A percentile compares a stretch with the other conserved stretches of the same genome.
phyloP scores from a whole-genome alignment of 228 moss, liverwort and hornwort genomes.

The Sphagnum fallax region DNA sequence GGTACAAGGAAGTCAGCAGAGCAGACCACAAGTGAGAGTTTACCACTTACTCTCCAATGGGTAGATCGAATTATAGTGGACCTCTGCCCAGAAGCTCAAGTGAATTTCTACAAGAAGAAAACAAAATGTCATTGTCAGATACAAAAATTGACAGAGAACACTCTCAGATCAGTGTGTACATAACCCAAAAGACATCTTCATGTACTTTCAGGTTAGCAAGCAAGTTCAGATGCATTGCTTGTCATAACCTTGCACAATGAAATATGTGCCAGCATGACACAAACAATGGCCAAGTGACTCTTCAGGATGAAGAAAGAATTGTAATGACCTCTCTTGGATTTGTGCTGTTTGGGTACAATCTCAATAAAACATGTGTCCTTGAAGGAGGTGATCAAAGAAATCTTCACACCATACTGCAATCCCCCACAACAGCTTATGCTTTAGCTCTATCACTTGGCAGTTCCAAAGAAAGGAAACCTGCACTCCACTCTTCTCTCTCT shows the following conservation, averaged over 20 bases:
- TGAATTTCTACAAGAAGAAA: conserved; percentile 44
- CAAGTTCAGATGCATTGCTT: too few relatives aligned
- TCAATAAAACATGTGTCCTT: conserved; percentile 71
- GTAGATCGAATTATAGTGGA: conserved; percentile 79
- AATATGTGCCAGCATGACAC: too few relatives aligned
- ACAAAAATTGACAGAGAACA: neutral
- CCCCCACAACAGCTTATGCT: neutral
- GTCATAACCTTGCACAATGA: too few relatives aligned
- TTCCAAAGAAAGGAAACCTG: too few relatives aligned
- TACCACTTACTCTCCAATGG: conserved; percentile 43
- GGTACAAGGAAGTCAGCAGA: neutral
- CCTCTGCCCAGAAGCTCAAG: conserved; percentile 85
- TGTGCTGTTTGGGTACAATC: conserved; percentile 46
- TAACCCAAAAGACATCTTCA: neutral
- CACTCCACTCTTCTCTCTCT: conserved; percentile 6
- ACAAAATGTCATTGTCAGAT: neutral
- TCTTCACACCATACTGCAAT: conserved; percentile 70
- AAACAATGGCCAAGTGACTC: too few relatives aligned
- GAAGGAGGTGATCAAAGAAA: conserved; percentile 76
- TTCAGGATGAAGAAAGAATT: neutral
- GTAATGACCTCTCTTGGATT: conserved; percentile 43
- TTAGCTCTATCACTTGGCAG: too few relatives aligned
- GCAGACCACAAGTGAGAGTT: neutral
- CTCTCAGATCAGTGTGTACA: neutral
- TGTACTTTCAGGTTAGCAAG: too few relatives aligned